Percentiles rank a stretch among this genome's conserved stretches.
Evolutionary conservation across 225 moss, liverwort and hornwort species (phyloP).

Genomic region (Straminergon stramineum): DNA sequence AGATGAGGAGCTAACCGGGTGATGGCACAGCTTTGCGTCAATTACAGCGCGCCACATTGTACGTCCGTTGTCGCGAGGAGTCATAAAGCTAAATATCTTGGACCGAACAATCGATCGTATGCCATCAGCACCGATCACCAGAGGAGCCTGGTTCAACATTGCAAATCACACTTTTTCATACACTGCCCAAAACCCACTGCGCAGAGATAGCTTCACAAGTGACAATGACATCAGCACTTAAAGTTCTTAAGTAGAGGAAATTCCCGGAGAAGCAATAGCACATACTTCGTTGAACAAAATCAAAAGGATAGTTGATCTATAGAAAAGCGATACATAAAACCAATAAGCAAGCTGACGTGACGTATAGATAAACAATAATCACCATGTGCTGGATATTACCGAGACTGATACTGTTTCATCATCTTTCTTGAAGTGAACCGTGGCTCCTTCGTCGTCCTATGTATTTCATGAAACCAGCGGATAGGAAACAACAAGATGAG

Average conservation of each 20-base stretch:
- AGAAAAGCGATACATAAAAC: background rate
- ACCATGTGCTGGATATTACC: slow-evolving; percentile 12
- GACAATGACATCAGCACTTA: background rate
- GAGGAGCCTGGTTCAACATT: slow-evolving; percentile 21
- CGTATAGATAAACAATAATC: background rate
- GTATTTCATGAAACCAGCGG: background rate
- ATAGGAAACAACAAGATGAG: background rate
- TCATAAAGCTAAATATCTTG: slow-evolving; percentile 13
- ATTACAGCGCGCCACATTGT: slow-evolving; percentile 53
- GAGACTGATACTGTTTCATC: slow-evolving; percentile 20
- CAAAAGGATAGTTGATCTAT: background rate
- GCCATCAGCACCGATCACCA: slow-evolving; percentile 54
- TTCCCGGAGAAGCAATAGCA: background rate
- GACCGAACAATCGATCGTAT: slow-evolving; percentile 40
- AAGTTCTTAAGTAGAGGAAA: background rate
- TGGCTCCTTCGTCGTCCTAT: slow-evolving; percentile 32
- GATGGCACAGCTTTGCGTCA: slow-evolving; percentile 26
- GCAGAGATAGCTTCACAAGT: background rate
- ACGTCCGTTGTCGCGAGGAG: slow-evolving; percentile 39
- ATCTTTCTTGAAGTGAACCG: slow-evolving; percentile 27
- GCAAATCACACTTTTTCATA: background rate
- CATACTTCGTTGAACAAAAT: background rate
- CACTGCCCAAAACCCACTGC: background rate
- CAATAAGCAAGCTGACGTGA: background rate
- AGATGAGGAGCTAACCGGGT: slow-evolving; percentile 14